phyloP scores from a whole-genome alignment of 129 eudicot genomes.

The Centaurea solstitialis region DNA sequence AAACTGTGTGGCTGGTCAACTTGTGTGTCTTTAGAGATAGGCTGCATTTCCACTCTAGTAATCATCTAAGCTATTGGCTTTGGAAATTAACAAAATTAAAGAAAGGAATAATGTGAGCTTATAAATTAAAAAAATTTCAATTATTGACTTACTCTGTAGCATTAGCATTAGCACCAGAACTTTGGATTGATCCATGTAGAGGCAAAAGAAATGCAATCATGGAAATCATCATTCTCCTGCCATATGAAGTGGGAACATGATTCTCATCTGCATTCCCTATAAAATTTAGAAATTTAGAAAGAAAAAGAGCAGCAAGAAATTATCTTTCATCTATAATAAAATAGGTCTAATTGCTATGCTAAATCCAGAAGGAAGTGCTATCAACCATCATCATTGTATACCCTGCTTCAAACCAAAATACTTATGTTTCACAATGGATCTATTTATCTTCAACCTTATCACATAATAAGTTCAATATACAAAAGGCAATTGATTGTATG shows the following conservation, averaged over 20 bases:
- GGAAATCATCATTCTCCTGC: constrained; percentile 60
- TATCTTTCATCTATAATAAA: not conserved
- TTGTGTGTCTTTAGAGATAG: not conserved
- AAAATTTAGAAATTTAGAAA: not conserved
- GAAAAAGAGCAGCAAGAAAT: not conserved
- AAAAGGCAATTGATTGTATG: not conserved
- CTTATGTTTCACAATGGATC: not conserved
- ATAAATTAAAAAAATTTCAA: constrained; percentile 8
- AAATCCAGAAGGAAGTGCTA: not conserved
- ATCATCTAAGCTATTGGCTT: not conserved
- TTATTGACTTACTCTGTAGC: constrained; percentile 60
- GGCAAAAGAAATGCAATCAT: constrained; percentile 52
- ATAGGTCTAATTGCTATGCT: constrained; percentile 15
- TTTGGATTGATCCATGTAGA: constrained; percentile 25
- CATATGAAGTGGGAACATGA: constrained; percentile 30
- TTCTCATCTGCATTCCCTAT: constrained; percentile 36
- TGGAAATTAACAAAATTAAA: not conserved
- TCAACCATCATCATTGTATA: not conserved
- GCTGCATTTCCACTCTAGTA: not conserved
- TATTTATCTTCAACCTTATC: not conserved
- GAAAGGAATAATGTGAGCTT: not conserved
- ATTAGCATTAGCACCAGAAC: constrained; percentile 39
- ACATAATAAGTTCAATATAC: not conserved
- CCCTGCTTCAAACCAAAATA: not conserved
- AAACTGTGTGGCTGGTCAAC: not conserved